phyloP scores from a whole-genome alignment of 176 grass and related monocot species.

The Raddia distichophylla region DNA sequence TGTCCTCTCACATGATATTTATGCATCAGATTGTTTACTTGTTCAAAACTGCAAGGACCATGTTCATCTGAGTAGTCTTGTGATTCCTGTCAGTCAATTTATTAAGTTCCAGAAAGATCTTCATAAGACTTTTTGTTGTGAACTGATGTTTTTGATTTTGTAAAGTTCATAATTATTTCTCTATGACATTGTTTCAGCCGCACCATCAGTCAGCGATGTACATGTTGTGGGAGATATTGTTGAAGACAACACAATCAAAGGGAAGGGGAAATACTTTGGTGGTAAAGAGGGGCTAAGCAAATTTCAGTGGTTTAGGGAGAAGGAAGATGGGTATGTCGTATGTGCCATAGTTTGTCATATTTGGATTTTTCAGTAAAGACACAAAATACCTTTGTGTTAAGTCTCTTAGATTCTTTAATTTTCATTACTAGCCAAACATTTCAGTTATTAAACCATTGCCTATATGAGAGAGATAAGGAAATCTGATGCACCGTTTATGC shows the following conservation, averaged over 20 bases:
- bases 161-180: constrained; percentile 31
- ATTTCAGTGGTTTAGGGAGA: constrained; percentile 80
- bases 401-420: constrained; percentile 17
- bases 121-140: constrained; percentile 1
- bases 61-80: constrained; percentile 3
- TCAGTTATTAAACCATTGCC: constrained; percentile 16
- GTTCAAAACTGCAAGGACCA: neutral
- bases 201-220: constrained; percentile 88
- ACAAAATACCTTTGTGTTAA: neutral
- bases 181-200: constrained; percentile 63
- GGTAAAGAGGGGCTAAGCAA: constrained; percentile 93
- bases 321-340: constrained; percentile 86
- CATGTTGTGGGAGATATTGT: constrained; percentile 73
- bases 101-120: constrained; percentile 25
- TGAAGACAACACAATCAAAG: constrained; percentile 78
- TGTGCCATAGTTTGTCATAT: constrained; percentile 19
- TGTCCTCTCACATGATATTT: constrained; percentile 9
- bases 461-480: constrained; percentile 5
- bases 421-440: constrained; percentile 4
- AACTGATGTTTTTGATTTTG: neutral
- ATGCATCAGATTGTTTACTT: constrained; percentile 22
- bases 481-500: neutral
- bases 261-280: constrained; percentile 81
- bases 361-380: constrained; percentile 10
- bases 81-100: constrained; percentile 20